Base-by-base conservation (phyloP, 345 rosid species). In the Brassica nigra region DNA sequence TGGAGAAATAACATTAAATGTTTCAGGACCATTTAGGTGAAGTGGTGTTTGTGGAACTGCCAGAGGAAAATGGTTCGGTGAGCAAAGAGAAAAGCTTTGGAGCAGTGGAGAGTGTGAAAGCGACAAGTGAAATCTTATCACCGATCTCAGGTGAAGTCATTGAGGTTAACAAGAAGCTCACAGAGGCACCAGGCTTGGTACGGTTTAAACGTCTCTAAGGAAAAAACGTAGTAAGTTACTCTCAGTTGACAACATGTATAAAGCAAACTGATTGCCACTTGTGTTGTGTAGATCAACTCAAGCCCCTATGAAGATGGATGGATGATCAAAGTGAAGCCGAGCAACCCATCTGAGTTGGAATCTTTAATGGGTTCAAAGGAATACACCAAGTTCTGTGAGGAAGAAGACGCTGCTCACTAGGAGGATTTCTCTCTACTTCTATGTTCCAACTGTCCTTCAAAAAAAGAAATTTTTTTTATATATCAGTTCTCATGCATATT, bases 261-360 rank as follows among this genome's bases (percentile, higher is more conserved):
- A 64, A 49, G 71, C 44, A 54, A 63, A 29, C 5, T 70, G 29
- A 14, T 44, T 72, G 8, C 1, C 28, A 66, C 23, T 44, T 20
- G 49, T 58, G 42, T 39, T 69, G 39, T 82, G 79, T 75, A 94
- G 99, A 87, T 92, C 18, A 95, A 92, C 78, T 79, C 93, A 39
- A 95, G 95, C 81, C 97, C 97, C 10, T 95, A 87, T 65, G 92
- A 95, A 82, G 90, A 84, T 18, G 99, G 95, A 52, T 95, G 97
- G 99, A 90, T 95, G 91, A 92, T 92, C 77, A 95, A 92, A 79
- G 92, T 95, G 79, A 95, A 93, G 87, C 97, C 97, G 2, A 87
- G 88, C 75, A 87, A 71, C 72, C 93, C 98, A 27, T 84, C 90
- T 2, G 98, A 93, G 77, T 68, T 91, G 37, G 93, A 82, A 27